Conservation (phyloP, 1,139 yeast species). For the Suhomyces wounanorum region DNA sequence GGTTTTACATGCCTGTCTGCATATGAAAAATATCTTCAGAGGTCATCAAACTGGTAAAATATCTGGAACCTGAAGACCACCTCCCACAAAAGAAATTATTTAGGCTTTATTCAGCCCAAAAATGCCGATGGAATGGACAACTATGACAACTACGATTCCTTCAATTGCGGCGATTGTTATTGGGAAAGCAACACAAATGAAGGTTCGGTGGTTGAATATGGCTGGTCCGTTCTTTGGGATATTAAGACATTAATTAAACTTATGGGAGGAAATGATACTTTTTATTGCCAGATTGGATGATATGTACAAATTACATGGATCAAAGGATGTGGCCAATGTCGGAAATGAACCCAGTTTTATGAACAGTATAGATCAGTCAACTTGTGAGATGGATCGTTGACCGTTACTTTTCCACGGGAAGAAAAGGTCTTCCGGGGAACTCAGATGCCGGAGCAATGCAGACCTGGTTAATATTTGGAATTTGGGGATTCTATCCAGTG, state of each 20-base stretch:
- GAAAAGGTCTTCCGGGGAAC: not conserved
- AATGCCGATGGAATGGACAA: not conserved
- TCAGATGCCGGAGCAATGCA: not conserved
- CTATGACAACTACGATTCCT: not conserved
- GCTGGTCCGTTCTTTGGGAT: not conserved
- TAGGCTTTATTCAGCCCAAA: not conserved
- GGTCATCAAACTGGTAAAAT: not conserved
- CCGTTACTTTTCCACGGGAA: not conserved
- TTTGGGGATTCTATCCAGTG: not conserved
- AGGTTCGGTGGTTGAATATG: not conserved
- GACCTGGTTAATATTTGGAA: not conserved
- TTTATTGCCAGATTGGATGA: conserved; percentile 35
- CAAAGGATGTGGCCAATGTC: conserved; percentile 4
- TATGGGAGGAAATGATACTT: conserved; percentile 30
- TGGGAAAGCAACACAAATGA: not conserved
- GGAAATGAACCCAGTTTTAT: not conserved
- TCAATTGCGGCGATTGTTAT: not conserved
- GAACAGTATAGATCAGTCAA: not conserved
- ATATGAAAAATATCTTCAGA: not conserved
- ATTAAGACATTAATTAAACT: conserved; percentile 24
- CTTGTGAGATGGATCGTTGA: not conserved
- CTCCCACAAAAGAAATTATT: not conserved
- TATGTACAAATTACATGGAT: conserved; percentile 35
- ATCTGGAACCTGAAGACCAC: not conserved
- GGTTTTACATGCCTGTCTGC: not conserved